These are phyloP conservation scores for Boletus pseudopeckii DNA, from an alignment of 768 basidiomycete species.

Conservation along the genomic window DNA sequence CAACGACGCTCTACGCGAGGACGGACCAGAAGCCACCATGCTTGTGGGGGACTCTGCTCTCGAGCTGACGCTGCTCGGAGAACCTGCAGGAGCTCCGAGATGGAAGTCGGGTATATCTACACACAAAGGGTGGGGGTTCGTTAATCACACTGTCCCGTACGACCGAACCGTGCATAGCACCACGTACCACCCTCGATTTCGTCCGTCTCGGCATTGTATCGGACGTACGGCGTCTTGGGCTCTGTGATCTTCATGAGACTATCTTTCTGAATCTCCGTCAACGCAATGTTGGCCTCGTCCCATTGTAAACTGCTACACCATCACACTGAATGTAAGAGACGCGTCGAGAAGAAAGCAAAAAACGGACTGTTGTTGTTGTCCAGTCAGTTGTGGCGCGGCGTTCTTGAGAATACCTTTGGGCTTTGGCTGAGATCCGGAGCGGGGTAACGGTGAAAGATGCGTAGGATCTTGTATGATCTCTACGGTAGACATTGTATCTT, in stretches of 20 bases:
- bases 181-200: conserved; percentile 77
- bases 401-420: conserved; percentile 92
- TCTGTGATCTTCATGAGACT: conserved; percentile 98
- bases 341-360: neutral
- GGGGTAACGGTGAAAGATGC: conserved; percentile 48
- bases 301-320: conserved; percentile 69
- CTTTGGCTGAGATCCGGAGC: conserved; percentile 65
- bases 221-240: conserved; percentile 94
- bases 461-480: conserved; percentile 40
- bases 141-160: neutral
- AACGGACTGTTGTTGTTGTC: conserved; percentile 50
- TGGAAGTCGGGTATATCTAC: conserved; percentile 83
- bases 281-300: conserved; percentile 92
- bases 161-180: neutral
- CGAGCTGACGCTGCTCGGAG: conserved; percentile 41
- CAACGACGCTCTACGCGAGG: conserved; percentile 72
- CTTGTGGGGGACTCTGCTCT: conserved; percentile 54
- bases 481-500: conserved; percentile 21
- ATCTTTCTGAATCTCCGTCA: conserved; percentile 92
- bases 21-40: conserved; percentile 59
- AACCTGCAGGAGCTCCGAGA: conserved; percentile 39
- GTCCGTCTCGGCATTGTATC: conserved; percentile 87
- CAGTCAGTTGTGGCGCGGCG: conserved; percentile 43
- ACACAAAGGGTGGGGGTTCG: neutral
- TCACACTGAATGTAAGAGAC: neutral